Percentiles rank a stretch among this genome's conserved stretches.
Conservation (phyloP, 495 filamentous ascomycete species). For the Podospora didyma region DNA sequence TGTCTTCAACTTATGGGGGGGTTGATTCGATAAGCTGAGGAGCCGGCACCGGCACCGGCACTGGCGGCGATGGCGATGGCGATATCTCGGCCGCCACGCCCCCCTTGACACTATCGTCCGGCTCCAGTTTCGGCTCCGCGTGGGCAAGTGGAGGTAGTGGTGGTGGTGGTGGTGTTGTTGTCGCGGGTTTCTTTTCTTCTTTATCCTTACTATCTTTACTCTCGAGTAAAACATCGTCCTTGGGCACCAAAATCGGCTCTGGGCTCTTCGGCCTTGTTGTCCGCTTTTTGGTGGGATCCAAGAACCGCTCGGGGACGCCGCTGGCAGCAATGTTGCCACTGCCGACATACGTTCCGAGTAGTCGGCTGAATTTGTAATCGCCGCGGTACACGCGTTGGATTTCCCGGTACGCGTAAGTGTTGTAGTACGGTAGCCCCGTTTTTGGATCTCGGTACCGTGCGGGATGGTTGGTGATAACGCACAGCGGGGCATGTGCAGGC, state of each 20-base stretch:
- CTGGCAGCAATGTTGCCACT: slow-evolving; percentile 52
- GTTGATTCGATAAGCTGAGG: no score
- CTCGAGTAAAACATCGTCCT: slow-evolving; percentile 1
- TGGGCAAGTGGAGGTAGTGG: neutral
- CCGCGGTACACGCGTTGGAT: slow-evolving; percentile 61
- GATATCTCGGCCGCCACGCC: no score
- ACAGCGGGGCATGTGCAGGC: slow-evolving; percentile 49
- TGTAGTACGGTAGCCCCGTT: slow-evolving; percentile 73
- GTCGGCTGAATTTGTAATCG: slow-evolving; percentile 68
- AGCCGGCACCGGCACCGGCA: no score
- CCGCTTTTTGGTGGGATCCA: slow-evolving; percentile 38
- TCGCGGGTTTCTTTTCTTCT: slow-evolving; percentile 1
- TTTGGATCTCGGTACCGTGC: slow-evolving; percentile 73
- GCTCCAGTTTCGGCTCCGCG: slow-evolving; percentile 3
- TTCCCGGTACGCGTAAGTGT: slow-evolving; percentile 69
- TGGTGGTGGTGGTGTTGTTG: no score
- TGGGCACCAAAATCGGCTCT: slow-evolving; percentile 1
- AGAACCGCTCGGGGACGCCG: slow-evolving; percentile 67
- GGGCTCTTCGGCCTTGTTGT: slow-evolving; percentile 11
- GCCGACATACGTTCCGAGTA: slow-evolving; percentile 75
- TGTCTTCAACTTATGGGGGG: no score
- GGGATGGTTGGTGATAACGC: slow-evolving; percentile 74
- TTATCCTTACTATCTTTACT: neutral
- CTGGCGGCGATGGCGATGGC: no score
- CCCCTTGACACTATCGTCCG: neutral